phyloP scores from a whole-genome alignment of 768 basidiomycete genomes.

The Mrakia hoshinonis region DNA sequence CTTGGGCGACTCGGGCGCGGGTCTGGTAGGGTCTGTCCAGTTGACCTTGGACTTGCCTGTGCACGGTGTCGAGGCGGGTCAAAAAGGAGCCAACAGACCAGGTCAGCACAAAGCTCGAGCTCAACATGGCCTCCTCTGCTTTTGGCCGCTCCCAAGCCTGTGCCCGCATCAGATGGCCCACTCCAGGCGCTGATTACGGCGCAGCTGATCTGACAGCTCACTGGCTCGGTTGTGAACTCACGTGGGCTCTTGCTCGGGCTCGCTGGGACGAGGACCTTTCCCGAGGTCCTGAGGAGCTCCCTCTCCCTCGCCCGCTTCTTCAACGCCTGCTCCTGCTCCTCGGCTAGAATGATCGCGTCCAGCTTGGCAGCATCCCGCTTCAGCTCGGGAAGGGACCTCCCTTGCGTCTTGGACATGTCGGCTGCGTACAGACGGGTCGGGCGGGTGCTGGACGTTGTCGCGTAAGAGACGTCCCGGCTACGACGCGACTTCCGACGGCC shows the following conservation, averaged over 20 bases:
- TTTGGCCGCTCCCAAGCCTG: neutral
- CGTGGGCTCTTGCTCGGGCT: conserved; percentile 23
- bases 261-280: conserved; percentile 23
- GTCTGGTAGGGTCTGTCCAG: conserved; percentile 7
- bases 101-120: neutral
- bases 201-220: neutral
- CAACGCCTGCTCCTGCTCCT: neutral
- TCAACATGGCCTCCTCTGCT: neutral
- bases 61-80: neutral
- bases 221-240: neutral
- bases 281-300: conserved; percentile 48
- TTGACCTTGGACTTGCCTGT: neutral
- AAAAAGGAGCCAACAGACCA: neutral
- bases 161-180: neutral
- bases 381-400: conserved; percentile 2
- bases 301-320: conserved; percentile 26
- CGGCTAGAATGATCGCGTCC: neutral
- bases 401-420: neutral
- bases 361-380: neutral
- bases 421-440: too few species aligned
- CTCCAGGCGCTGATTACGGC: too few species aligned
- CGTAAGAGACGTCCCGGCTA: too few species aligned
- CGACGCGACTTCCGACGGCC: too few species aligned
- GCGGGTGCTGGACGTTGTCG: too few species aligned
- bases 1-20: neutral